Evolutionary conservation across 805 yeast genomes (phyloP), one percentile per base, ranked within the genome.

Genomic region (Henningerozyma blattae): DNA sequence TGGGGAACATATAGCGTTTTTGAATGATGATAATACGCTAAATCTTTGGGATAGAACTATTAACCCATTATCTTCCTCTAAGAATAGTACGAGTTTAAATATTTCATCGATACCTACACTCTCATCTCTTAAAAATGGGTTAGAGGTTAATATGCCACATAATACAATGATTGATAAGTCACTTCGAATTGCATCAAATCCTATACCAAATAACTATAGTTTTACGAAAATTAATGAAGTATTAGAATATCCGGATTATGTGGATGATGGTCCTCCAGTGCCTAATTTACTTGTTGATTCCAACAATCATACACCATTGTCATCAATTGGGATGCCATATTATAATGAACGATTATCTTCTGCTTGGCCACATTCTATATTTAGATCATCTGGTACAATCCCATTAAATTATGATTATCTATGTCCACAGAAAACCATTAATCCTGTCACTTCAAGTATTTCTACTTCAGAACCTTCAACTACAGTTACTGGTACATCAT

Each of bases 281-380:
- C 30, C 46, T 14, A 29, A 37, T 38, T 47, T 37, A 36, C 45
- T 38, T 16, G 51, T 56, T 2, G 52, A 66, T 4, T 75, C 78
- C 39, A 64, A 65, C 27, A 55, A 58, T 6, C 42, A 52, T 3
- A 58, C 64, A 12, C 86, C 95, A 0, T 63, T 89, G 36, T 77
- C 75, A 31, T 50, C 73, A 1, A 64, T 91, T 2, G 96, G 95
- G 8, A 61, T 91, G 71, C 97, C 98, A 0, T 84, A 77, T 46
- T 91, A 85, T 54, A 74, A 74, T 35, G 82, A 79, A 28, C 69
- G 69, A 35, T 65, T 91, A 14, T 62, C 87, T 7, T 85, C 95
- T 0, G 77, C 83, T 12, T 89, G 87, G 85, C 80, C 89, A 0
- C 49, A 77, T 27, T 54, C 67, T 39, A 62, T 72, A 5, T 84